Conservation (phyloP, 441 rosid species). For the Erodium chrysanthum region DNA sequence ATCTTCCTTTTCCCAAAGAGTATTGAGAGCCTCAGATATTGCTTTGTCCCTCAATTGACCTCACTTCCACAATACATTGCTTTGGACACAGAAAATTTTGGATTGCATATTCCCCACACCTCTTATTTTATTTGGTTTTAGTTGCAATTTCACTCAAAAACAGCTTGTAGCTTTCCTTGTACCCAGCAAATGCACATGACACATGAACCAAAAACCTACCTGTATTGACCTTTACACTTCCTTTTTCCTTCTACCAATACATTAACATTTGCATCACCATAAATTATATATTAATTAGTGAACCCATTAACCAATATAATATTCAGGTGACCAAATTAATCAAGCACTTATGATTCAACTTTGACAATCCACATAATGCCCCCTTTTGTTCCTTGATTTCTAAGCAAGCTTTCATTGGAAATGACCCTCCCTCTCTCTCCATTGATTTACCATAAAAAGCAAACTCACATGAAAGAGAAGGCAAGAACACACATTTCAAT, state of each 20-base stretch:
- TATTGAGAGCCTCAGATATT: too few species aligned
- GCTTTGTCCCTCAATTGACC: too few species aligned
- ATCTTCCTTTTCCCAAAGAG: neutral
- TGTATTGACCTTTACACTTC: constrained; percentile 1
- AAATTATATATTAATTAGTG: too few species aligned
- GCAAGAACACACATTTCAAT: neutral
- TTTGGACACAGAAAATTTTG: too few species aligned
- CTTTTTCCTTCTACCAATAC: neutral
- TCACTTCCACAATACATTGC: too few species aligned
- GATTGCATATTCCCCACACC: too few species aligned
- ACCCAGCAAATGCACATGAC: constrained; percentile 12
- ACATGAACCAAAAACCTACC: neutral
- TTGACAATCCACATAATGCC: constrained; percentile 32
- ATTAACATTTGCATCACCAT: too few species aligned
- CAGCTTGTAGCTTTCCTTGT: constrained; percentile 21
- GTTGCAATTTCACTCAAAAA: constrained; percentile 31
- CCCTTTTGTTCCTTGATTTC: constrained; percentile 37
- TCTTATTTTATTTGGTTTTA: neutral
- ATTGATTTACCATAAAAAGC: constrained; percentile 29
- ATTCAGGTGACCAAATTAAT: neutral
- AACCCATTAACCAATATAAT: neutral
- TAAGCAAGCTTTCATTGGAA: constrained; percentile 43
- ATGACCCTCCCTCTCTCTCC: constrained; percentile 17
- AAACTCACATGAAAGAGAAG: constrained; percentile 19
- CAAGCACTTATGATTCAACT: constrained; percentile 18